A percentile compares a stretch with the other conserved stretches of the same genome.
Evolutionary conservation across 2,329 filamentous ascomycete species (phyloP).

Genomic region (Penicillium vulpinum): DNA sequence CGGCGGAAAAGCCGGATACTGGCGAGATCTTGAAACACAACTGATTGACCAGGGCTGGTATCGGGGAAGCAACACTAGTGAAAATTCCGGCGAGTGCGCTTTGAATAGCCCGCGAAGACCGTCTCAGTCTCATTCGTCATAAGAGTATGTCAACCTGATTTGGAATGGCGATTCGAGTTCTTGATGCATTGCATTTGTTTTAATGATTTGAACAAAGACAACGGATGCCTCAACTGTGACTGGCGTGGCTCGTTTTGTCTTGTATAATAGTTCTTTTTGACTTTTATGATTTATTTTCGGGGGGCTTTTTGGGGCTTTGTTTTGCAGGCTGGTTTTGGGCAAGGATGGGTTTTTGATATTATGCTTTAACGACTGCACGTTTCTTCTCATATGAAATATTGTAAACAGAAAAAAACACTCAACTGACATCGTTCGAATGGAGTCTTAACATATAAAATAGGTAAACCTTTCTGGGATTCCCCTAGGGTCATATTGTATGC

Average conservation of each 20-base stretch:
- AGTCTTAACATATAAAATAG: neutral
- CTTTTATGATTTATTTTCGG: neutral
- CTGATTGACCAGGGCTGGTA: slow-evolving; percentile 72
- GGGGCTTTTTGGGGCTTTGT: neutral
- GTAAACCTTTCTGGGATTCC: neutral
- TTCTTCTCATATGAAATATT: neutral
- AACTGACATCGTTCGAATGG: neutral
- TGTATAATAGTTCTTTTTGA: neutral
- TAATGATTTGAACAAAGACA: neutral
- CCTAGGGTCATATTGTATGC: too few species aligned
- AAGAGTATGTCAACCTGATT: neutral
- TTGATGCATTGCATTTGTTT: neutral
- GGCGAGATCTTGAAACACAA: slow-evolving; percentile 63
- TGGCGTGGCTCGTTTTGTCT: neutral
- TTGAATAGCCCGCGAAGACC: slow-evolving; percentile 23
- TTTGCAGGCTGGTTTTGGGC: neutral
- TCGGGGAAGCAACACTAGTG: slow-evolving; percentile 38
- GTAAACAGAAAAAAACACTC: neutral
- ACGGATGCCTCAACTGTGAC: neutral
- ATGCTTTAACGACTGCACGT: neutral
- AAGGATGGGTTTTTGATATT: neutral
- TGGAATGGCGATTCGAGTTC: neutral
- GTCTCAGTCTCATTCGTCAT: neutral
- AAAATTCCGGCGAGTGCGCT: slow-evolving; percentile 34
- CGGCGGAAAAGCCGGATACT: slow-evolving; percentile 66